These are phyloP conservation scores for Volutella citrinella DNA, from an alignment of 2,329 filamentous ascomycete genomes.

Conservation along the genomic window DNA sequence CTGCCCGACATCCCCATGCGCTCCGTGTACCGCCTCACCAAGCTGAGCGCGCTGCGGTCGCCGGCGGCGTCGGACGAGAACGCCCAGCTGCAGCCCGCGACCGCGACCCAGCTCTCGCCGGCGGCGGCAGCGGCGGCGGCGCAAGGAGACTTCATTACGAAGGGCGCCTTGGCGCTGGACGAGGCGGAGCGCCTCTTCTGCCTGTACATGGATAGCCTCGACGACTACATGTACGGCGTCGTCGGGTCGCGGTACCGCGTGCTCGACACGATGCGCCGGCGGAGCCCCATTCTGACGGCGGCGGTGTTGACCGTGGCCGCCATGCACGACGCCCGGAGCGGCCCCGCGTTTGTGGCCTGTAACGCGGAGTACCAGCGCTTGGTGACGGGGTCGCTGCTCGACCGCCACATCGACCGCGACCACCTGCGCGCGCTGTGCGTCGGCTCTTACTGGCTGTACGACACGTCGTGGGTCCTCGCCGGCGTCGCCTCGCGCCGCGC, in stretches of 20 bases:
- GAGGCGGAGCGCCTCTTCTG: conserved; percentile 49
- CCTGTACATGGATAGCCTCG: conserved; percentile 46
- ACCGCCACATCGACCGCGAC: conserved; percentile 37
- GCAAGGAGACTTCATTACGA: conserved; percentile 32
- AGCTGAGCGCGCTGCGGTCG: conserved; percentile 29
- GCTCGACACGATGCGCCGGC: conserved; percentile 47
- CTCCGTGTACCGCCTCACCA: conserved; percentile 32
- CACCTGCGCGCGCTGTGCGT: conserved; percentile 58
- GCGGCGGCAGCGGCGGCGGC: too few species aligned
- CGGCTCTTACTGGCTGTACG: conserved; percentile 59
- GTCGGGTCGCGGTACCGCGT: conserved; percentile 46
- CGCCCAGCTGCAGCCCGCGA: conserved; percentile 7
- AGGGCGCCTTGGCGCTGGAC: conserved; percentile 39
- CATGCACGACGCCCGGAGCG: conserved; percentile 51
- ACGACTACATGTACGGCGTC: conserved; percentile 49
- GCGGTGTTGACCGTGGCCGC: conserved; percentile 56
- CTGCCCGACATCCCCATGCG: conserved; percentile 34
- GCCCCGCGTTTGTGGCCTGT: conserved; percentile 48
- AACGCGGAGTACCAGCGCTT: conserved; percentile 53
- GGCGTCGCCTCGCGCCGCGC: conserved; percentile 48
- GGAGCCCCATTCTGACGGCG: conserved; percentile 53
- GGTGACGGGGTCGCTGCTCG: conserved; percentile 41
- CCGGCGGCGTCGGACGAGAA: conserved; percentile 23
- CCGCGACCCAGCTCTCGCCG: too few species aligned
- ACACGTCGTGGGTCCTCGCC: conserved; percentile 58